Base-by-base conservation (phyloP, 2,329 filamentous ascomycete genomes). In the Coniochaeta sp. region DNA sequence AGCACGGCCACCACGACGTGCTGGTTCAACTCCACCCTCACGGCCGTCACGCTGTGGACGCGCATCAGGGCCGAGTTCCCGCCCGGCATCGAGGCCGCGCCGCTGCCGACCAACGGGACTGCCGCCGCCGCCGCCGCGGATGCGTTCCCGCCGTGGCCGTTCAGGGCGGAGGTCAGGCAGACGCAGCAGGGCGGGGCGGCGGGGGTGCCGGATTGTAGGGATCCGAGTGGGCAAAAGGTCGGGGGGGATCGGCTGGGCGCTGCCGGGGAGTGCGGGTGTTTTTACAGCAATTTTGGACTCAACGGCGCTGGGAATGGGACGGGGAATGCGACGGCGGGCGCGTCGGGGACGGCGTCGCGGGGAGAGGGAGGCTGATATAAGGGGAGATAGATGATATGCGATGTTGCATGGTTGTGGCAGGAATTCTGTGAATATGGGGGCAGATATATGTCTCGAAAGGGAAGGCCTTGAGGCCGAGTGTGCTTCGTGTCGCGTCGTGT, bases 41-140 rank as follows among this genome's bases (percentile, higher is more conserved):
- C 89, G 63, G 73, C 79, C 28, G 86, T 79, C 0, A 82, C 77
- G 3, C 71, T 90, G 1, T 89, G 87, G 74, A 88, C 84, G n/a
- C 70, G 75, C 1, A 67, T 71, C 2, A 67, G 66, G 1, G 70
- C 68, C 2, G 67, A 68, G 28, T 72, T 69, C 47, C 70, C 73
- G 62, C 57, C 67, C 60, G 62, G 47, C 40, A 62, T 62, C 54
- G 59, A 61, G 9, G 61, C 58, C 16, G 64, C 70, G 57, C 30
- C 61, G 17, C 61, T 42, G 54, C 67, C 38, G 58, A 64, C 40
- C 52, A 66, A 42, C 59, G 59, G 34, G 42, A 62, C 32, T 44
- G 63, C 24, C 16, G 67, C 65, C 26, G 54, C 22, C 10, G 54
- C n/a, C n/a, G n/a, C n/a, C n/a, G n/a, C n/a, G 54, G 34, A n/a